Evolutionary conservation across 192 early-diverging fungal species (phyloP), one percentile per base, ranked within the genome.

Genomic region (Hyaloraphidium curvatum): DNA sequence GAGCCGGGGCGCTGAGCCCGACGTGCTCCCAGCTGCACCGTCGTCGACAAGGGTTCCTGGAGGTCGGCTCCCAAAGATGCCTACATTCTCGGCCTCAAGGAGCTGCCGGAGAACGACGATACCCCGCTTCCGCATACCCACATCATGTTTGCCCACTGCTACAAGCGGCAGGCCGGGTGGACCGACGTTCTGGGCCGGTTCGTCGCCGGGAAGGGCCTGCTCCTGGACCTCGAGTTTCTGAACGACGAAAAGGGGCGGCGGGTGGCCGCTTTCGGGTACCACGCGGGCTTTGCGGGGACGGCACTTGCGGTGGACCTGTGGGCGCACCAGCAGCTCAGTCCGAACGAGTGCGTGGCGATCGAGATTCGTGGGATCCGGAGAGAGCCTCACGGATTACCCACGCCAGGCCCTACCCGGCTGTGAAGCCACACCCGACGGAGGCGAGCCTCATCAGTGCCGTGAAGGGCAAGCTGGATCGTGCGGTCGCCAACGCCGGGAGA

Each of bases 111-210:
- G 60, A 82, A 84, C 64, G 91, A 94, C 69, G 67, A 75, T 31
- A 78, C 84, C 23, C 85, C 93, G 40, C 77, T 97, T 21, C 65
- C 76, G 13, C 93, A 97, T 65, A 77, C 77, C 39, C 93, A 97
- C 70, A 91, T 97, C 60, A 90, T 91, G 76, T 97, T 97, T 67
- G 93, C 93, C 35, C 93, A 97, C 66, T 97, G 93, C 73, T 97
- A 77, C 77, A 97, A 97, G 77, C 67, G 75, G 57, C 93, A 97
- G 67, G 83, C 68, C 53, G 93, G 91, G 17, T 97, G 93, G 93
- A 78, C 76, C 60, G 80, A 92, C 31, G 77, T 94, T 28, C 70
- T 97, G 25, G 66, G 60, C 28, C 76, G 91, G 52, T 97, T 97
- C 60, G 71, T 79, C 61, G 62, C 67, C 40, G 93, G 89, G 16